Base-by-base conservation (phyloP, 768 basidiomycete species). In the Xanthoconium stramineum region DNA sequence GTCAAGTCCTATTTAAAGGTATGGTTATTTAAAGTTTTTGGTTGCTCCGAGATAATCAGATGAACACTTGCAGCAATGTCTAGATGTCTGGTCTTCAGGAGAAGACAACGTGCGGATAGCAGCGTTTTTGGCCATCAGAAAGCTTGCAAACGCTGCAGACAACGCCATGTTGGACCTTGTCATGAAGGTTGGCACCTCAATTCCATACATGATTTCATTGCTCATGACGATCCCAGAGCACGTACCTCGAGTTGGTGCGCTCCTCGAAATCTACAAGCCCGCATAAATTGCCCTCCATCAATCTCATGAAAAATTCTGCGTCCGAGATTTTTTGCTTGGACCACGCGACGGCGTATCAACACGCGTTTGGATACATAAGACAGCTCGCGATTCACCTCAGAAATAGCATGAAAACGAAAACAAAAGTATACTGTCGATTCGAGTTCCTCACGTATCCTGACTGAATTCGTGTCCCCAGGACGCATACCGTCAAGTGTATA, bases 221-320 rank as follows among this genome's bases (percentile, higher is more conserved):
- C 50, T 62, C 3, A 62, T 15, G 14, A 1, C 24, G 30, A 13
- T 42, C 39, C 20, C 57, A 96, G 93, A 89, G 86, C 59, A 86
- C 86, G n/a, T 99, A 99, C 74, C 79, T 91, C 43, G 82, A 90
- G 15, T 77, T 99, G 30, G 83, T 98, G 46, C 87, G 91, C 30
- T 86, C 84, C 7, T 85, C 87, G 45, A 93, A 94, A 67, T 83
- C 86, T 12, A 97, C 94, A n/a, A 90, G 80, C 47, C 78, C 83
- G 3, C 86, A 96, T 72, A 93, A 89, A 5, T 76, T 98, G 10
- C 94, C 96, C 20, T 85, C 90, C 3, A 89, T 98, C 72, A 96
- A 91, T 65, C 75, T 98, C 43, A 96, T 98, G 93, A 99, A 99
- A 73, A 97, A 98, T 70, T 91, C 94, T 7, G 96, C 95, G 0